Conservation (phyloP, 495 filamentous ascomycete genomes). For the Talaromyces stipitatus region DNA sequence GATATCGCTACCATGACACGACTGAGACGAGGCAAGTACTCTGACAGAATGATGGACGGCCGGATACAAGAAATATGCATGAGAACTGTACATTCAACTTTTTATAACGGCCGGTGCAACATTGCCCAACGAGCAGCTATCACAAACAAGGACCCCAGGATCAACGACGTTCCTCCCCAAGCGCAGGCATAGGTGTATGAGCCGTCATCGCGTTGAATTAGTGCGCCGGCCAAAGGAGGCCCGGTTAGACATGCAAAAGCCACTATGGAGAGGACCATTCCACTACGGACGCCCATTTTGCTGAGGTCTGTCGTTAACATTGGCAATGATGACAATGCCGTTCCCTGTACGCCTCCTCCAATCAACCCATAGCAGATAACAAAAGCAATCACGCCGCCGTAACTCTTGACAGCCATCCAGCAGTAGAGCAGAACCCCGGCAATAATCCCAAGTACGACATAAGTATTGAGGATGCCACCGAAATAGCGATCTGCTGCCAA, state of each 20-base stretch:
- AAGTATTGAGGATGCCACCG: conserved; percentile 48
- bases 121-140: conserved; percentile 28
- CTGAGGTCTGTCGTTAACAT: conserved; percentile 56
- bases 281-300: conserved; percentile 66
- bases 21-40: not conserved
- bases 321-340: conserved; percentile 54
- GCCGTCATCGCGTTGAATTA: conserved; percentile 43
- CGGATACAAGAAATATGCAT: not conserved
- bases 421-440: conserved; percentile 48
- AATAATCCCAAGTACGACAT: conserved; percentile 46
- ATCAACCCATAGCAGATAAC: conserved; percentile 54
- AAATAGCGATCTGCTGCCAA: conserved; percentile 54
- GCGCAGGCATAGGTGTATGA: conserved; percentile 53
- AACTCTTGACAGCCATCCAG: conserved; percentile 53
- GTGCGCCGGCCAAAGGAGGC: conserved; percentile 62
- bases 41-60: not conserved
- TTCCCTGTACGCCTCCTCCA: conserved; percentile 59
- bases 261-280: conserved; percentile 73
- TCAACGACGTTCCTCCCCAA: conserved; percentile 39
- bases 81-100: not conserved
- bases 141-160: conserved; percentile 33
- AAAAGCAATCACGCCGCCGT: conserved; percentile 50
- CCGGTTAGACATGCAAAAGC: conserved; percentile 67
- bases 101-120: conserved; percentile 23
- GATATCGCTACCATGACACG: not conserved